Evolutionary conservation across 805 yeast genomes (phyloP).

Genomic region (Candida takata): DNA sequence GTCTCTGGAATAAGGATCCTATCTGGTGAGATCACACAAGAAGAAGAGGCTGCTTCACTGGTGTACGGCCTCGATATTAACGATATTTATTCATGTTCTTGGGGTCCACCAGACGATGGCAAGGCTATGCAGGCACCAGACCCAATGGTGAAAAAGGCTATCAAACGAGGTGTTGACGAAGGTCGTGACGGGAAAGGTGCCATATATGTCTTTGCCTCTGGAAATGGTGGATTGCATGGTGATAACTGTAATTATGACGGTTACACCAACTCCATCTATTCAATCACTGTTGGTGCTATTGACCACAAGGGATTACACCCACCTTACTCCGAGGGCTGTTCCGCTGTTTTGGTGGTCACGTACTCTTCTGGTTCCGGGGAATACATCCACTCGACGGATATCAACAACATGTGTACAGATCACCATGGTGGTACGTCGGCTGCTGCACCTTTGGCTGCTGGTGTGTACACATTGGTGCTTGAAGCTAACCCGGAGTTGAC

Average conservation of each 20-base stretch:
- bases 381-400: slow-evolving; percentile 82
- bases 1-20: slow-evolving; percentile 89
- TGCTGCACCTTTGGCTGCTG: slow-evolving; percentile 97
- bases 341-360: slow-evolving; percentile 91
- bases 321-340: slow-evolving; percentile 82
- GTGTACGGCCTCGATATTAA: slow-evolving; percentile 73
- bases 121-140: slow-evolving; percentile 81
- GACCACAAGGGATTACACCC: slow-evolving; percentile 87
- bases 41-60: slow-evolving; percentile 88
- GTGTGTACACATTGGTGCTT: slow-evolving; percentile 78
- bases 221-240: slow-evolving; percentile 78
- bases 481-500: slow-evolving; percentile 81
- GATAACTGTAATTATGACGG: slow-evolving; percentile 97
- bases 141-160: slow-evolving; percentile 66
- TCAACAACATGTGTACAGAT: slow-evolving; percentile 59
- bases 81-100: slow-evolving; percentile 93
- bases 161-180: slow-evolving; percentile 74
- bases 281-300: slow-evolving; percentile 91
- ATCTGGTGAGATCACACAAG: slow-evolving; percentile 71
- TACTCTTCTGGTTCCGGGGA: slow-evolving; percentile 89
- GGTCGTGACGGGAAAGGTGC: slow-evolving; percentile 83
- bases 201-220: slow-evolving; percentile 90
- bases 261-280: slow-evolving; percentile 90
- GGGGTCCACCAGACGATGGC: slow-evolving; percentile 98
- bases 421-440: slow-evolving; percentile 96